These are phyloP conservation scores for Xylaria grammica DNA, from an alignment of 495 filamentous ascomycete genomes.

Conservation along the genomic window DNA sequence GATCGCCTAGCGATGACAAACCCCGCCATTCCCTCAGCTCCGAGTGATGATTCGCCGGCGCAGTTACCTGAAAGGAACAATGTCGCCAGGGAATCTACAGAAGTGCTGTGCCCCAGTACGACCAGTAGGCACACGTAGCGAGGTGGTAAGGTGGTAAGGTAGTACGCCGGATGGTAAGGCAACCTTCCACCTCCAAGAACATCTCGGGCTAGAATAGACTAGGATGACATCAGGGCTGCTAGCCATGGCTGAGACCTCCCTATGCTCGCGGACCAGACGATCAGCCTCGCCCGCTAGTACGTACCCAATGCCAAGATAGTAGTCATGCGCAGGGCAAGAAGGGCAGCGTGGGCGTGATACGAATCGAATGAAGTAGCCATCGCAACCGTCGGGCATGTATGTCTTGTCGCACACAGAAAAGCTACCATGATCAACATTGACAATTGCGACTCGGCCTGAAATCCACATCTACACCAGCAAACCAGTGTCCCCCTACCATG, in stretches of 20 bases:
- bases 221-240: constrained; percentile 18
- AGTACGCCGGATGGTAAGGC: constrained; percentile 10
- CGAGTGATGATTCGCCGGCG: constrained; percentile 5
- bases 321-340: background rate
- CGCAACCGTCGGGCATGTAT: background rate
- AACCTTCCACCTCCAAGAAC: constrained; percentile 3
- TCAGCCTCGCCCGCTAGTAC: background rate
- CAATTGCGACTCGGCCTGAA: background rate
- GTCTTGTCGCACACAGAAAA: constrained; percentile 3
- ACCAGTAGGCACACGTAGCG: background rate
- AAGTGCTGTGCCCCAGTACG: no score
- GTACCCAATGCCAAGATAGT: background rate
- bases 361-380: background rate
- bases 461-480: background rate
- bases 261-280: background rate
- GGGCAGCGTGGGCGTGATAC: no score
- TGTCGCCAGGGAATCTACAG: background rate
- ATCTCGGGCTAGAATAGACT: no score
- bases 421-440: background rate
- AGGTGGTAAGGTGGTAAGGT: background rate
- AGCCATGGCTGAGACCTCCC: constrained; percentile 9
- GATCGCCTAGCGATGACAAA: background rate
- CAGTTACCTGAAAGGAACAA: constrained; percentile 9
- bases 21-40: constrained; percentile 15
- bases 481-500: background rate